phyloP scores from a whole-genome alignment of 441 rosid genomes.

The Bruguiera hainesii region DNA sequence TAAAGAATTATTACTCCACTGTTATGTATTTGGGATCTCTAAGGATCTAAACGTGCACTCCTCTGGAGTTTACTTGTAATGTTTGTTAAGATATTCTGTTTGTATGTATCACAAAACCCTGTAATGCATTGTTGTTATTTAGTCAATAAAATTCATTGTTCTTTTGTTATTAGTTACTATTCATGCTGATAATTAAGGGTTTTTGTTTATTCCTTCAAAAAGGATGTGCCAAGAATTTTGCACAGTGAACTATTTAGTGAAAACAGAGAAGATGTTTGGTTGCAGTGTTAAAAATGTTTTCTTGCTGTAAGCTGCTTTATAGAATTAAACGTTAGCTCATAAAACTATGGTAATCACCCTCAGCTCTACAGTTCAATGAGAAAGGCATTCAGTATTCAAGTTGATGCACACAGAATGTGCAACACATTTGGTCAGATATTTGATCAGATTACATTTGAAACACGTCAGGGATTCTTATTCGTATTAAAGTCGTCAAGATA shows the following conservation, averaged over 20 bases:
- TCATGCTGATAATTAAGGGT: neutral
- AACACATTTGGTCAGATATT: too few species aligned
- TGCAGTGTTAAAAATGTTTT: too few species aligned
- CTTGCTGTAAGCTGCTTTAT: too few species aligned
- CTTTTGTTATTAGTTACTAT: neutral
- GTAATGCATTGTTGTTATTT: slow-evolving; percentile 1
- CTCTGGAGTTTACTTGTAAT: slow-evolving; percentile 6
- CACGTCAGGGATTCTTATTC: neutral
- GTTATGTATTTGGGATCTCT: slow-evolving; percentile 14
- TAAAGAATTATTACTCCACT: slow-evolving; percentile 21
- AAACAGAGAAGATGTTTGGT: too few species aligned
- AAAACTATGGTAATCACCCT: too few species aligned
- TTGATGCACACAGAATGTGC: too few species aligned
- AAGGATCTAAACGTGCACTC: neutral
- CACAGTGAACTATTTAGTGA: too few species aligned
- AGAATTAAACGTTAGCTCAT: too few species aligned
- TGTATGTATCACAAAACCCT: slow-evolving; percentile 12
- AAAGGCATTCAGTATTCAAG: too few species aligned
- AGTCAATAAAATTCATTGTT: neutral
- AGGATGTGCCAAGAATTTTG: neutral
- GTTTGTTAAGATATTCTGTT: slow-evolving; percentile 4
- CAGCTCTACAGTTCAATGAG: too few species aligned
- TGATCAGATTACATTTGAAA: too few species aligned
- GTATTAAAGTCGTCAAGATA: too few species aligned
- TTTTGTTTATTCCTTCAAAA: neutral